Percentiles rank a stretch among this genome's conserved stretches.
phyloP scores from a whole-genome alignment of 164 flowering plant genomes.

The Kalanchoe fedtschenkoi region DNA sequence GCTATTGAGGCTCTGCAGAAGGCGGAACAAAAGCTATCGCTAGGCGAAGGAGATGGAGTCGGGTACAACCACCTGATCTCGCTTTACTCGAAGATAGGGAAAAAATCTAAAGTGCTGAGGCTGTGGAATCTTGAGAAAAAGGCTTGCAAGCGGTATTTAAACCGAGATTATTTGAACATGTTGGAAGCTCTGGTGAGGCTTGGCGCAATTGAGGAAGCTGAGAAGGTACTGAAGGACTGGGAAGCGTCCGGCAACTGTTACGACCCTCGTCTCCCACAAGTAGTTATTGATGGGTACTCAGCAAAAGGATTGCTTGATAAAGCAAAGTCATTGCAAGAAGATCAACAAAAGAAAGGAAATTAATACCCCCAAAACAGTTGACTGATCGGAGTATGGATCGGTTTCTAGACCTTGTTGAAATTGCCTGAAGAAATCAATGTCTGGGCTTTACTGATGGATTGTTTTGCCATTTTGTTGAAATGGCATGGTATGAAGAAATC shows the following conservation, averaged over 20 bases:
- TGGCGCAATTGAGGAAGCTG: slow-evolving; percentile 54
- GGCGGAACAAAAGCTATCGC: slow-evolving; percentile 34
- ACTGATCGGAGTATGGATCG: too few relatives aligned
- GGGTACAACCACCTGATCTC: slow-evolving; percentile 57
- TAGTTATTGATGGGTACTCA: slow-evolving; percentile 28
- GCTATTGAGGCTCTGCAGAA: slow-evolving; percentile 37
- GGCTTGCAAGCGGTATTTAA: slow-evolving; percentile 35
- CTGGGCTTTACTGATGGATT: neutral
- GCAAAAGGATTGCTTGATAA: slow-evolving; percentile 34
- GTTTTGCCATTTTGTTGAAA: too few relatives aligned
- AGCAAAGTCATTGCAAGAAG: slow-evolving; percentile 45
- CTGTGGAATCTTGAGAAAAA: slow-evolving; percentile 40
- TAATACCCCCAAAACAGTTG: slow-evolving; percentile 15
- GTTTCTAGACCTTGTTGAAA: neutral
- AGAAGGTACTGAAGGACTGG: slow-evolving; percentile 49
- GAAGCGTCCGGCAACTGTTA: slow-evolving; percentile 46
- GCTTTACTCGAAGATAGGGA: slow-evolving; percentile 45
- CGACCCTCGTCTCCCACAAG: slow-evolving; percentile 45
- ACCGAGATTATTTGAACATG: slow-evolving; percentile 46
- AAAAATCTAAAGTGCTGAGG: slow-evolving; percentile 42
- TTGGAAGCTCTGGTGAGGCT: slow-evolving; percentile 44
- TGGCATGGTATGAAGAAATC: too few relatives aligned
- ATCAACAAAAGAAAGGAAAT: slow-evolving; percentile 29
- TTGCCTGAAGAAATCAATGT: neutral
- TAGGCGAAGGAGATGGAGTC: slow-evolving; percentile 27